phyloP scores from a whole-genome alignment of 345 rosid species.

The Ceriops decandra region DNA sequence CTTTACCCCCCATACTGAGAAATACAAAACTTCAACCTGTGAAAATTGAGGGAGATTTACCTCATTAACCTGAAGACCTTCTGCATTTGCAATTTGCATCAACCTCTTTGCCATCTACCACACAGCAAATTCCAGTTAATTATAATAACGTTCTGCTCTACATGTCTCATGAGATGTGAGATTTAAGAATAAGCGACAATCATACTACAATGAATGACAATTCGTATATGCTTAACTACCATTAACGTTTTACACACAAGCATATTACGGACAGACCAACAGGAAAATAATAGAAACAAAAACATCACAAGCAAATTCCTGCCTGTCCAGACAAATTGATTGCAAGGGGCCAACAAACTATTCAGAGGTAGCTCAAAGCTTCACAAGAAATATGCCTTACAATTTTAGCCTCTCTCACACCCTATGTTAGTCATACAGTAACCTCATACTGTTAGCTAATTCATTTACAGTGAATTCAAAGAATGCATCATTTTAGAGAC shows the following conservation, averaged over 20 bases:
- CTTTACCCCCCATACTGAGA: background rate
- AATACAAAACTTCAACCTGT: conserved; percentile 10
- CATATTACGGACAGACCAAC: background rate
- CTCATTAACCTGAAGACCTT: conserved; percentile 81
- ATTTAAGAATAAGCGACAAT: background rate
- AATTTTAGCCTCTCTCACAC: background rate
- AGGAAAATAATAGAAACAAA: background rate
- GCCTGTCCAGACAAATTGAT: background rate
- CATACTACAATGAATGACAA: background rate
- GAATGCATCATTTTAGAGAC: background rate
- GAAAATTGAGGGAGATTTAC: conserved; percentile 30
- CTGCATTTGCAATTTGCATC: conserved; percentile 72
- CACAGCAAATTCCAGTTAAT: conserved; percentile 25
- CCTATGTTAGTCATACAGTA: background rate
- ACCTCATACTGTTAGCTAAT: background rate
- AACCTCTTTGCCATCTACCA: conserved; percentile 94
- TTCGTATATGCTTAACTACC: background rate
- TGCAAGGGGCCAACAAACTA: background rate
- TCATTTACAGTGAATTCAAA: background rate
- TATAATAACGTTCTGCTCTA: background rate
- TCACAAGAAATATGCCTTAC: background rate
- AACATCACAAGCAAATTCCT: background rate
- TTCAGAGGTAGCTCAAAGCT: background rate
- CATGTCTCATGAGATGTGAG: background rate
- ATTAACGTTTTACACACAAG: background rate